These are phyloP conservation scores for Colletotrichum truncatum DNA, from an alignment of 2,329 filamentous ascomycete species.

Conservation along the genomic window DNA sequence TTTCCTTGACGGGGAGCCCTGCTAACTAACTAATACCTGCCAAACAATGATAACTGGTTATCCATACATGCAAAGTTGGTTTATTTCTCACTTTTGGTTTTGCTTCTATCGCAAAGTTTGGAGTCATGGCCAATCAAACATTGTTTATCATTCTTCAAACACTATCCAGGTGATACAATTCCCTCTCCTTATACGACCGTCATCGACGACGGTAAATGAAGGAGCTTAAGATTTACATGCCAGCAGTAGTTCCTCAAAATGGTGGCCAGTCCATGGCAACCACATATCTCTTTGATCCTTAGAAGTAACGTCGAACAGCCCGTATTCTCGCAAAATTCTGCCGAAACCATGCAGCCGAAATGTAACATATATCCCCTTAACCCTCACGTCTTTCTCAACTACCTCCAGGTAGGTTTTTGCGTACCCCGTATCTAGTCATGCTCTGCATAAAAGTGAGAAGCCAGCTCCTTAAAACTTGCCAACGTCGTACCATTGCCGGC, in stretches of 20 bases:
- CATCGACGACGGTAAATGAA: neutral
- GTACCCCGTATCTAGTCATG: neutral
- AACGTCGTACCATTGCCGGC: conserved; percentile 47
- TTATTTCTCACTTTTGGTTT: too few relatives aligned
- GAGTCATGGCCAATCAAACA: too few relatives aligned
- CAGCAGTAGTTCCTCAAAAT: neutral
- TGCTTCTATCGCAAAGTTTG: too few relatives aligned
- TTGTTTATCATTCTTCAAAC: too few relatives aligned
- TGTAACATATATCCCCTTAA: neutral
- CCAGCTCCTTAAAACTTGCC: conserved; percentile 31
- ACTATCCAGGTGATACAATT: too few relatives aligned
- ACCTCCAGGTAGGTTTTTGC: neutral
- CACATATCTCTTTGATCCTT: neutral
- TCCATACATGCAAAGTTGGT: too few relatives aligned
- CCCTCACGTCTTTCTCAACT: neutral
- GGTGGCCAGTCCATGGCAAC: neutral
- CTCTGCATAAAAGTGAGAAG: neutral
- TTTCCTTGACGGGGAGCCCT: too few relatives aligned
- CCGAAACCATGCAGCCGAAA: neutral
- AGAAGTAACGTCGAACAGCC: neutral
- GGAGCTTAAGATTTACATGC: neutral
- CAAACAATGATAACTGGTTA: too few relatives aligned
- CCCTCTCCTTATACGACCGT: too few relatives aligned
- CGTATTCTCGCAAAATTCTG: too few relatives aligned
- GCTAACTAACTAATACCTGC: too few relatives aligned